Evolutionary conservation across 2,329 filamentous ascomycete genomes (phyloP), one percentile per base, ranked within the genome.

Genomic region (Byssothecium circinans): DNA sequence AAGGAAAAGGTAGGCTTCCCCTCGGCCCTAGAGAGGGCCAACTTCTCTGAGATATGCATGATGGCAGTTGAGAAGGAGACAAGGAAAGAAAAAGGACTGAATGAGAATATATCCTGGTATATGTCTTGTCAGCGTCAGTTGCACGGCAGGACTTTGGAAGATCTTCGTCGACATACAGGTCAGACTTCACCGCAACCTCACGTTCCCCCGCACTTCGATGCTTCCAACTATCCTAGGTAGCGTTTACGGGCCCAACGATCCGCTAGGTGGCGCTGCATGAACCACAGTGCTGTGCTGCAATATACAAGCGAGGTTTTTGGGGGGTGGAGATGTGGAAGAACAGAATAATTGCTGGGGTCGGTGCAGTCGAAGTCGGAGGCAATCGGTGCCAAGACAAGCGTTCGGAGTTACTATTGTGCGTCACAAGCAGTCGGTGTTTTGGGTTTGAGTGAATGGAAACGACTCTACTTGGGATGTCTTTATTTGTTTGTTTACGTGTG

Each of bases 11-110:
- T 94, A 48, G 91, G 87, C 65, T 87, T 83, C 69, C 85, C 84
- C 65, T 86, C 84, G 75, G 82, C 81, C 74, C 91, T 84, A 73
- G 91, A 86, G 62, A 92, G 87, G 61, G 83, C 79, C 65, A 99
- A 81, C 80, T 96, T 96, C 64, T 94, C 85, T 60, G 87, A 89
- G 80, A 99, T 92, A 76, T 97, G 94, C 92, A 99, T 97, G 57
- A 69, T 86, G 81, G 56, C 15, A n/a, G 47, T 36, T 11, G 15
- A 32, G 37, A 18, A 23, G 30, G 32, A 34, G 10, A 39, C 8
- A 23, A 54, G 32, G 8, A 35, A 41, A 41, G 42, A 22, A 45
- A 11, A 37, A 45, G 39, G 44, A 30, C 19, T 20, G 37, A 38
- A 25, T 18, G 19, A 32, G 14, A 29, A 18, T 17, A 18, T 15